phyloP scores from a whole-genome alignment of 768 basidiomycete species.

The Collybia sp. region DNA sequence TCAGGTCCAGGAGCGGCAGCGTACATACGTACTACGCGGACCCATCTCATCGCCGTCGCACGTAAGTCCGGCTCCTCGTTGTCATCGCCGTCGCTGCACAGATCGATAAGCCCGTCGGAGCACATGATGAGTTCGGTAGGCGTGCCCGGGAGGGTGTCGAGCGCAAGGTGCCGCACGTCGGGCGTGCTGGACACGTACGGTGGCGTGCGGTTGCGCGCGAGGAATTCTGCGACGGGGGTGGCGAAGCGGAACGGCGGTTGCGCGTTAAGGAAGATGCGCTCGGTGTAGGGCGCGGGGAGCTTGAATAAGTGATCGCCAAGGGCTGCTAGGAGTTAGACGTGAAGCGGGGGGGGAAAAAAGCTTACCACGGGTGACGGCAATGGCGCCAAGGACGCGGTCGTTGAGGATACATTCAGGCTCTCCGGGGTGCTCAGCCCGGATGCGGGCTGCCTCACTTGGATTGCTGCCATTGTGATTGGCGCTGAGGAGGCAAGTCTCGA shows the following conservation, averaged over 20 bases:
- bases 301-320: constrained; percentile 54
- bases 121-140: constrained; percentile 40
- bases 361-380: constrained; percentile 53
- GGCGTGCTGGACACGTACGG: constrained; percentile 46
- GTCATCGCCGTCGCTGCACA: constrained; percentile 21
- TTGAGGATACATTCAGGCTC: constrained; percentile 37
- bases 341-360: constrained; percentile 1
- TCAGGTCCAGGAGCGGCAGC: constrained; percentile 12
- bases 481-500: constrained; percentile 37
- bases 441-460: constrained; percentile 30
- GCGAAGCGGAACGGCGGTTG: constrained; percentile 30
- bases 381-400: constrained; percentile 46
- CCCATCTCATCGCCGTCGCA: constrained; percentile 28
- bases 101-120: constrained; percentile 48
- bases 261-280: constrained; percentile 39
- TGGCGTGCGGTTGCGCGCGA: constrained; percentile 42
- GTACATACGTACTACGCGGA: constrained; percentile 21
- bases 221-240: constrained; percentile 32
- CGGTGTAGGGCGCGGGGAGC: constrained; percentile 41
- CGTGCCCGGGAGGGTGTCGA: constrained; percentile 21
- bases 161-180: constrained; percentile 29
- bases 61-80: constrained; percentile 22
- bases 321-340: constrained; percentile 24
- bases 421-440: constrained; percentile 42
- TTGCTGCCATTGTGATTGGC: constrained; percentile 47